A percentile compares a stretch with the other conserved stretches of the same genome.
Evolutionary conservation across 768 basidiomycete genomes (phyloP).

Genomic region (Hygrophorus russula): DNA sequence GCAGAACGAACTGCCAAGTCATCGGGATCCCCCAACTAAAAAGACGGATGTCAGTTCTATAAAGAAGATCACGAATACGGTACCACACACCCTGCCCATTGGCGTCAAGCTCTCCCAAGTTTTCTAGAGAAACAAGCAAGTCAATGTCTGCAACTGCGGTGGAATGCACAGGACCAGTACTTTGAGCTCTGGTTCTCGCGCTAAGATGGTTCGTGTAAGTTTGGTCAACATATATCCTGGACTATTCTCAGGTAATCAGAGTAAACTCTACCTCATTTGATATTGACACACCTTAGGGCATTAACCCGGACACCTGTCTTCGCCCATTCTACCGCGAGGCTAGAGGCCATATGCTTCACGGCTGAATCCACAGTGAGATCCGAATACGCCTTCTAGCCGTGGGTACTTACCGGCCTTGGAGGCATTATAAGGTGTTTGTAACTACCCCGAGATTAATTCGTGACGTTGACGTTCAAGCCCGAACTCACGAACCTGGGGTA

Average conservation of each 20-base stretch:
- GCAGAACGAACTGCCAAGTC: conserved; percentile 59
- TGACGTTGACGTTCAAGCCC: not conserved
- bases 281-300: conserved; percentile 42
- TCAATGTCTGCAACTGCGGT: not conserved
- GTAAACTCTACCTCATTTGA: not conserved
- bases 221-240: conserved; percentile 95
- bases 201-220: conserved; percentile 74
- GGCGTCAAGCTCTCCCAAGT: conserved; percentile 82
- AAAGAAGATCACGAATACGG: not conserved
- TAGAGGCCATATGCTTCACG: conserved; percentile 89
- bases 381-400: not conserved
- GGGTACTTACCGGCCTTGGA: conserved; percentile 69
- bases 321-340: conserved; percentile 94
- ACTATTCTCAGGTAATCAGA: conserved; percentile 23
- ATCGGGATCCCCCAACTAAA: conserved; percentile 89
- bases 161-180: conserved; percentile 21
- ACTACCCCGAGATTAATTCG: conserved; percentile 24
- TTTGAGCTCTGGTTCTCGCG: conserved; percentile 65
- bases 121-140: conserved; percentile 31
- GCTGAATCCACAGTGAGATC: conserved; percentile 26
- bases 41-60: conserved; percentile 3
- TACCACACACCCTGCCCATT: conserved; percentile 60
- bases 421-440: conserved; percentile 92
- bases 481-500: conserved; percentile 54
- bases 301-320: conserved; percentile 83